Conservation (phyloP, 2,329 filamentous ascomycete species). For the Alternaria novae-zelandiae region DNA sequence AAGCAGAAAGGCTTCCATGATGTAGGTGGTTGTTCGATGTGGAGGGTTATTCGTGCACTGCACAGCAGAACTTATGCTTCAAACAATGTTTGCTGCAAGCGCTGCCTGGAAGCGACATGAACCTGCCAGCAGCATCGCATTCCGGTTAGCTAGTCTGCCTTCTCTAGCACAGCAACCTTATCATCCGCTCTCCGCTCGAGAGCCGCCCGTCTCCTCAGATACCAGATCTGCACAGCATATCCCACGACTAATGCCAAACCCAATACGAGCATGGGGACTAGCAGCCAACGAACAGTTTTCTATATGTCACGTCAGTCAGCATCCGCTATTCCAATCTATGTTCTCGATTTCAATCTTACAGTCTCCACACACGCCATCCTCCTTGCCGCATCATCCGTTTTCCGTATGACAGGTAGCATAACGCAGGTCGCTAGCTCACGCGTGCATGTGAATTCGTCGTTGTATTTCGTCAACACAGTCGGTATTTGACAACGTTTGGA, state of each 20-base stretch:
- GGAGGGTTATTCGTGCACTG: too few species aligned
- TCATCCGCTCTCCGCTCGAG: background rate
- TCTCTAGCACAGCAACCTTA: background rate
- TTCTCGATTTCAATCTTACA: background rate
- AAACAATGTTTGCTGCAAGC: too few species aligned
- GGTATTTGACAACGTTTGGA: background rate
- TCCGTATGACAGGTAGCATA: background rate
- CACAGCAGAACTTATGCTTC: too few species aligned
- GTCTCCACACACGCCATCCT: background rate
- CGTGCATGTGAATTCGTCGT: background rate
- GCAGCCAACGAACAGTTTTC: background rate
- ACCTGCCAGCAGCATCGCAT: too few species aligned
- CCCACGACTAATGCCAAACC: background rate
- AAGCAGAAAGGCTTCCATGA: too few species aligned
- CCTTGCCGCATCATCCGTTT: background rate
- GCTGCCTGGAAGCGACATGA: too few species aligned
- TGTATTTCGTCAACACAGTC: background rate
- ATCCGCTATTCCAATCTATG: fast-evolving
- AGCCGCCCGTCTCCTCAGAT: background rate
- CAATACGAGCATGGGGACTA: background rate
- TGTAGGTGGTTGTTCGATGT: too few species aligned
- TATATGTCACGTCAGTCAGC: background rate
- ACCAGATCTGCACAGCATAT: background rate
- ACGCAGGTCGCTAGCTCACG: background rate
- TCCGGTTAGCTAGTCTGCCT: background rate